A percentile compares a stretch with the other conserved stretches of the same genome.
These are phyloP conservation scores for Gracilaria vermiculophylla DNA, from an alignment of 23 red algal species.

Conservation along the genomic window DNA sequence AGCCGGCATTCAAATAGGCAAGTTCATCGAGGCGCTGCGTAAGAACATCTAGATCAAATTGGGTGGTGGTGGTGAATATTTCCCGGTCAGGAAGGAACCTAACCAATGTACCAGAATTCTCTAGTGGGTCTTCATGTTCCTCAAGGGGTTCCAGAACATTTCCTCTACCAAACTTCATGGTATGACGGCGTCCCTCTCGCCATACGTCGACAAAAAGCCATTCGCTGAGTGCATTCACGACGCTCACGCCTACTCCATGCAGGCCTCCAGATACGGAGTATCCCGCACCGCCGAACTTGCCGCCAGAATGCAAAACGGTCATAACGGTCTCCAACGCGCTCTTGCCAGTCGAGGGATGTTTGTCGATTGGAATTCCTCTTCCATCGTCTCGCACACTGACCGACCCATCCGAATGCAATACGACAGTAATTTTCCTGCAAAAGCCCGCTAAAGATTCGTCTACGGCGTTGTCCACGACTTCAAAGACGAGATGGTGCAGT, in stretches of 20 bases:
- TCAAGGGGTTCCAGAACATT: conserved; percentile 30
- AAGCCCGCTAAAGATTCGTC: conserved; percentile 94
- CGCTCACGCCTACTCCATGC: conserved; percentile 95
- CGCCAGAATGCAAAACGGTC: conserved; percentile 96
- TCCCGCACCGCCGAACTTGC: conserved; percentile 91
- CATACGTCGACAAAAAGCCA: conserved; percentile 74
- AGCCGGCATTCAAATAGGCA: conserved; percentile 93
- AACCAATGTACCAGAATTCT: conserved; percentile 71
- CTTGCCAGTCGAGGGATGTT: conserved; percentile 86
- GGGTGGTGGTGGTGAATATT: conserved; percentile 78
- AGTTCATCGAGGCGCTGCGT: conserved; percentile 85
- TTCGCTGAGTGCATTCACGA: conserved; percentile 98
- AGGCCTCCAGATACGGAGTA: conserved; percentile 96
- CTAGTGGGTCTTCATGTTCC: neutral
- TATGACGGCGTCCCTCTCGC: conserved; percentile 49
- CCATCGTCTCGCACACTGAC: conserved; percentile 91
- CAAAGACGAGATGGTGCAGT: conserved; percentile 95
- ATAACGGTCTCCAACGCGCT: conserved; percentile 98
- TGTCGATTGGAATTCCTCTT: conserved; percentile 88
- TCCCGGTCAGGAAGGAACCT: conserved; percentile 78
- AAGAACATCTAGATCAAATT: conserved; percentile 75
- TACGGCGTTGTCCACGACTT: conserved; percentile 98
- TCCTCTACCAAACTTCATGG: conserved; percentile 82
- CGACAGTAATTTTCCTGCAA: conserved; percentile 69
- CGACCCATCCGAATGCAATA: conserved; percentile 72